Conservation (phyloP, 1,139 yeast genomes). For the Magnusiomyces tetraspermus region DNA sequence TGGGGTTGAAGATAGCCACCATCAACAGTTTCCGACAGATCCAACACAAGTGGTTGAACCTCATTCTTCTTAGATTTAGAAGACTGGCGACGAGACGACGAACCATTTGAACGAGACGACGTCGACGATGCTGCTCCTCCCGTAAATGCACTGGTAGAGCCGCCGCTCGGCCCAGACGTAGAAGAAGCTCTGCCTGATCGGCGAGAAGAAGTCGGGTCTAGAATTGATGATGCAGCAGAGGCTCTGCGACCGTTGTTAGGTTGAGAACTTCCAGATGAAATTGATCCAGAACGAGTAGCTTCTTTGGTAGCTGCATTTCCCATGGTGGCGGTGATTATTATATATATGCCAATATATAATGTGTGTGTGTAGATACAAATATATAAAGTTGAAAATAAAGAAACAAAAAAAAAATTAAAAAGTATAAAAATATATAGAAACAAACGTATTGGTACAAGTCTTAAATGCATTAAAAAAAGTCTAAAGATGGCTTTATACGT, state of each 20-base stretch:
- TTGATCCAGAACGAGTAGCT: not conserved
- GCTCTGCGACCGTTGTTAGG: too few species aligned
- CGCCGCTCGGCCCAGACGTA: not conserved
- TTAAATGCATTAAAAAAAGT: too few species aligned
- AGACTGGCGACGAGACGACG: too few species aligned
- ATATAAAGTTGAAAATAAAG: not conserved
- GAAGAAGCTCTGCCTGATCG: not conserved
- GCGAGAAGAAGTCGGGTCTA: not conserved
- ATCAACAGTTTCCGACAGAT: slow-evolving; percentile 38
- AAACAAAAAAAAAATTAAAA: not conserved
- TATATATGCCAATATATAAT: too few species aligned
- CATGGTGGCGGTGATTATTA: not conserved
- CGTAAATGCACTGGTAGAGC: not conserved
- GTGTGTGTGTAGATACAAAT: too few species aligned
- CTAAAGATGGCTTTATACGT: not conserved
- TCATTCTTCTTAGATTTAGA: not conserved
- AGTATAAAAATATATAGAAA: too few species aligned
- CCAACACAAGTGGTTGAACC: slow-evolving; percentile 21
- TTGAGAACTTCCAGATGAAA: too few species aligned
- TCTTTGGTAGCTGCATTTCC: slow-evolving; percentile 4
- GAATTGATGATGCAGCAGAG: not conserved
- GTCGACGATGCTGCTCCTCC: too few species aligned
- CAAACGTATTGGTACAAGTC: too few species aligned
- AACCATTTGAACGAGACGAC: too few species aligned
- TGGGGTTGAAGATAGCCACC: slow-evolving; percentile 60